Base-by-base conservation (phyloP, 2,329 filamentous ascomycete species). In the Diaporthe sp. region DNA sequence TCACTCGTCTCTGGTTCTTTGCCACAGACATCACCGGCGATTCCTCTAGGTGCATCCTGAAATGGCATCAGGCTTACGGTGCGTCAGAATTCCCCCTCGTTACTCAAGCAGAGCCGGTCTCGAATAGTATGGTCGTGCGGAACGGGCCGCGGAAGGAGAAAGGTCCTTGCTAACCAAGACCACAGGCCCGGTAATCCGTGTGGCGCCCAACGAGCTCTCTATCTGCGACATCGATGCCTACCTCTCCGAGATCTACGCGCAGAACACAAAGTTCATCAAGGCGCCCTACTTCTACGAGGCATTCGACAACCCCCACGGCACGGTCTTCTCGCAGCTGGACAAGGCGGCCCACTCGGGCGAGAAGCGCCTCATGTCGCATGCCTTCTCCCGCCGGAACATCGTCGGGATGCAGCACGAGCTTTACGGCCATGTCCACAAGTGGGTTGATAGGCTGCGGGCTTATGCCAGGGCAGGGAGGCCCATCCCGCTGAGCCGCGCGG, bases 361-460 rank as follows among this genome's bases (percentile, higher is more conserved):
- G 37, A 61, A 61, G 31, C 58, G 58, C 22, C 37, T 61, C 22
- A 61, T 61, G 58, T 61, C 44, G 9, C 61, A 65, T 4, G 61
- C 61, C 61, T 49, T 49, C 42, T 65, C 61, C 25, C 61, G 61
- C 10, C 22, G 61, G 25, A 65, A 65, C 39, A 65, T 65, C 42
- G 61, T 65, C 15, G 61, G 61, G 3, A 22, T 65, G 39, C 61
- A 65, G 61, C 61, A 49, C 42, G 42, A 65, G 42, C 61, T 49
- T 9, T 65, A 65, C 9, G 42, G 25, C 3, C 42, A 65, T 20
- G 25, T 49, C 9, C 61, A 65, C 42, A 65, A 49, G 42, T 65
- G 61, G 61, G 20, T 65, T 2, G 42, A 34, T 2, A 65, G 12
- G 25, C 25, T 65, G 42, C 42, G 42, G 20, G 42, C 15, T 17